Evolutionary conservation across 495 filamentous ascomycete genomes (phyloP), one percentile per base, ranked within the genome.

Genomic region (Talaromyces thailandensis): DNA sequence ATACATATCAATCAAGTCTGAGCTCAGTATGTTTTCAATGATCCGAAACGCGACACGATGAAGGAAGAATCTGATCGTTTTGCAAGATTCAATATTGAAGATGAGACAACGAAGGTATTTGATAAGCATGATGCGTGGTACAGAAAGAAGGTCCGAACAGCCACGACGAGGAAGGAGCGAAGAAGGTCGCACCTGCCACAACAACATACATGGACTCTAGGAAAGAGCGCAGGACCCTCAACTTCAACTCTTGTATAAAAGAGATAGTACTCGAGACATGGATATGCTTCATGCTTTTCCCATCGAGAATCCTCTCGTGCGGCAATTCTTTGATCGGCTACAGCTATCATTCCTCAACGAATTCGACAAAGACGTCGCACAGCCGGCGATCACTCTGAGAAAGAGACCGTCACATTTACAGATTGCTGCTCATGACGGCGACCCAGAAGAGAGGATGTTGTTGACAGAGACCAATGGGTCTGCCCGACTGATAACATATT

Each of bases 311-410:
- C 43, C 43, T 23, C 32, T 61, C 2, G 71, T 75, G 3, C 70
- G 66, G 64, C 51, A 63, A 29, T 78, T 70, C 65, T 74, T 80
- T 58, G 67, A 77, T 26, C 63, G 61, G 9, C 68, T 71, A 5
- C 67, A 79, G 29, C 45, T 62, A 16, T 40, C 60, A 9, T 59
- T 73, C 28, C 23, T 77, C 29, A 56, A 68, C 7, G 72, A 75
- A 56, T 53, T 72, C 5, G 57, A 65, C 5, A 60, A 67, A 14
- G 43, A 71, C 8, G 64, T 75, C n/a, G 71, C 67, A 23, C 61
- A 59, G 5, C 71, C 73, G 24, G 66, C 66, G 5, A 71, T 80
- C 45, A 73, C 66, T 2, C 53, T 80, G 2, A 73, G 71, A 23
- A 61, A 67, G 57, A 67, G 70, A 68, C 31, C 67, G 26, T 21